A percentile compares a stretch with the other conserved stretches of the same genome.
Evolutionary conservation across 768 basidiomycete genomes (phyloP).

Genomic region (Kwoniella botswanensis): DNA sequence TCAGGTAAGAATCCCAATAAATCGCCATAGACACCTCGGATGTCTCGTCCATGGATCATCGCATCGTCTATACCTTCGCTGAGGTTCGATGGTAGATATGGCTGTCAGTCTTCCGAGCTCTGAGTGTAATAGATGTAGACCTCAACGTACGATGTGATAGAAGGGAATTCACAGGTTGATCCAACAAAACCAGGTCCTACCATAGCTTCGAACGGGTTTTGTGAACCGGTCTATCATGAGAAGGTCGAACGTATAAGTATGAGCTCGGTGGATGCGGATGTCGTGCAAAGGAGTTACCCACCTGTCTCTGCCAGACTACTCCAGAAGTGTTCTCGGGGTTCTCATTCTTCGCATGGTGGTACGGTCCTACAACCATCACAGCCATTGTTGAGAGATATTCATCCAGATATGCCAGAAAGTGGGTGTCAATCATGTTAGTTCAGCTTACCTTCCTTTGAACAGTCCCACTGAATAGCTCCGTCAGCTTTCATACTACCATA

Average conservation of each 20-base stretch:
- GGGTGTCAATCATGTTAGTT: too few relatives aligned
- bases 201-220: conserved; percentile 35
- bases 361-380: conserved; percentile 23
- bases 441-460: conserved; percentile 13
- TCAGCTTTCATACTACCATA: neutral
- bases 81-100: neutral
- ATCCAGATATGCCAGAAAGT: too few relatives aligned
- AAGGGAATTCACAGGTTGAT: conserved; percentile 46
- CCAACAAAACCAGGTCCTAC: conserved; percentile 33
- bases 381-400: too few relatives aligned
- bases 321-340: conserved; percentile 21
- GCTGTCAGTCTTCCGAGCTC: too few relatives aligned
- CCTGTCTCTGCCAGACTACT: conserved; percentile 35
- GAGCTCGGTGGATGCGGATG: too few relatives aligned
- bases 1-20: conserved; percentile 39
- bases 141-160: conserved; percentile 30
- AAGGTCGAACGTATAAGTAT: too few relatives aligned
- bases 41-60: conserved; percentile 33
- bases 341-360: conserved; percentile 23
- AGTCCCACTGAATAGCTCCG: conserved; percentile 31
- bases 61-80: conserved; percentile 35
- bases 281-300: neutral
- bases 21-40: conserved; percentile 41
- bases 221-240: conserved; percentile 15
- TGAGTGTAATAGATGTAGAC: neutral